Conservation (phyloP, 2,329 filamentous ascomycete species). For the Epichloe aotearoae region DNA sequence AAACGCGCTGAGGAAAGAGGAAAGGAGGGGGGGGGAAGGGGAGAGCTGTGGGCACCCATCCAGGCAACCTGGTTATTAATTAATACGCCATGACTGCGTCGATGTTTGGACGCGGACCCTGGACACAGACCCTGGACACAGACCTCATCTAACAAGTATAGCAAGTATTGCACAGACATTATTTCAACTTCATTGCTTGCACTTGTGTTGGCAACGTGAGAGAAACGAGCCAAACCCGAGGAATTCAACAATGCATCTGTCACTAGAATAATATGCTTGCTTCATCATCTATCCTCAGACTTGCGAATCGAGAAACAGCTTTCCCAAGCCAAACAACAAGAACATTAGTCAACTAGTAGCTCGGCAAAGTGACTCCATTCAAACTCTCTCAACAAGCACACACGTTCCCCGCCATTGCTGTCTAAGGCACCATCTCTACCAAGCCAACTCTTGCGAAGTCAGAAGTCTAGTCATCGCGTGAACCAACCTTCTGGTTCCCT, state of each 20-base stretch:
- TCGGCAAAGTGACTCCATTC: slow-evolving; percentile 1
- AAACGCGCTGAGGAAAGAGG: too few relatives aligned
- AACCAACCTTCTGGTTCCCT: not conserved
- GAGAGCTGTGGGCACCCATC: not conserved
- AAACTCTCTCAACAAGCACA: slow-evolving; percentile 2
- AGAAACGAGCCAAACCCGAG: not conserved
- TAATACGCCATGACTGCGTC: too few relatives aligned
- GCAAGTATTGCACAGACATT: too few relatives aligned
- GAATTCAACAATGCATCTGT: not conserved
- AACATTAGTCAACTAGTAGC: not conserved
- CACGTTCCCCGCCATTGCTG: slow-evolving; percentile 3
- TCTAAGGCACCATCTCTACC: not conserved
- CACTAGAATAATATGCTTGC: slow-evolving; percentile 2
- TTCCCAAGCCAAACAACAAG: slow-evolving; percentile 11
- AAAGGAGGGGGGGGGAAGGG: not conserved
- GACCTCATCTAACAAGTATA: too few relatives aligned
- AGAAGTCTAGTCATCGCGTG: not conserved
- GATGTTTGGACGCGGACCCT: too few relatives aligned
- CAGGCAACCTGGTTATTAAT: too few relatives aligned
- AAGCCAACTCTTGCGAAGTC: not conserved
- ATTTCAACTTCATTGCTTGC: too few relatives aligned
- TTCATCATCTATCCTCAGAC: not conserved
- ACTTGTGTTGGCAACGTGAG: too few relatives aligned
- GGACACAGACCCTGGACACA: too few relatives aligned
- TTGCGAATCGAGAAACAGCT: not conserved